These are phyloP conservation scores for Cladosporium phlei DNA, from an alignment of 2,329 filamentous ascomycete genomes.

Conservation along the genomic window DNA sequence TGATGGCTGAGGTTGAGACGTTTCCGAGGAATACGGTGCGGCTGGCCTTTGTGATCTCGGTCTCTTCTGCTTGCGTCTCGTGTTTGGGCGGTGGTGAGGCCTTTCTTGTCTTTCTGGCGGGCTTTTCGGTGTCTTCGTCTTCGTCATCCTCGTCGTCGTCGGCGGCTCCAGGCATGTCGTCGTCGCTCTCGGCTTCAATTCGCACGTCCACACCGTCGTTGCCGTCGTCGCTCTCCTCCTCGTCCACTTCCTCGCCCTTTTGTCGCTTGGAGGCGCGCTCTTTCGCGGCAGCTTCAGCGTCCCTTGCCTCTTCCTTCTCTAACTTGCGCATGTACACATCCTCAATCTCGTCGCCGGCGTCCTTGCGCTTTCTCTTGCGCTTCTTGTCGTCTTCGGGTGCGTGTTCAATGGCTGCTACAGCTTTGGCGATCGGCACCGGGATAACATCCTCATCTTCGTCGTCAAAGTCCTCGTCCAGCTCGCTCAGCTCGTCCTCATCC, in stretches of 20 bases:
- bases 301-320: conserved; percentile 46
- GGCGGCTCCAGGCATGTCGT: conserved; percentile 19
- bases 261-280: conserved; percentile 29
- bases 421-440: conserved; percentile 10
- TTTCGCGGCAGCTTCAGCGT: conserved; percentile 23
- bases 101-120: conserved; percentile 23
- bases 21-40: conserved; percentile 93
- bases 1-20: conserved; percentile 76
- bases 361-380: conserved; percentile 56
- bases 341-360: conserved; percentile 42
- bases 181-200: conserved; percentile 22
- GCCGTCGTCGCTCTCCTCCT: conserved; percentile 22
- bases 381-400: conserved; percentile 24
- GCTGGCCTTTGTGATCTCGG: conserved; percentile 75
- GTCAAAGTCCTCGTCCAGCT: conserved; percentile 24
- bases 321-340: conserved; percentile 17
- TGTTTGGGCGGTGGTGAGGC: conserved; percentile 54
- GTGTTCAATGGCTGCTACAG: conserved; percentile 8
- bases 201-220: conserved; percentile 17
- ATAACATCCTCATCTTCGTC: conserved; percentile 16
- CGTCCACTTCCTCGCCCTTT: conserved; percentile 25
- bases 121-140: conserved; percentile 30
- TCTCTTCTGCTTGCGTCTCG: conserved; percentile 44
- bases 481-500: conserved; percentile 26
- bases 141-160: conserved; percentile 34